Evolutionary conservation across 495 filamentous ascomycete species (phyloP).

Genomic region (Cetradonia linearis): DNA sequence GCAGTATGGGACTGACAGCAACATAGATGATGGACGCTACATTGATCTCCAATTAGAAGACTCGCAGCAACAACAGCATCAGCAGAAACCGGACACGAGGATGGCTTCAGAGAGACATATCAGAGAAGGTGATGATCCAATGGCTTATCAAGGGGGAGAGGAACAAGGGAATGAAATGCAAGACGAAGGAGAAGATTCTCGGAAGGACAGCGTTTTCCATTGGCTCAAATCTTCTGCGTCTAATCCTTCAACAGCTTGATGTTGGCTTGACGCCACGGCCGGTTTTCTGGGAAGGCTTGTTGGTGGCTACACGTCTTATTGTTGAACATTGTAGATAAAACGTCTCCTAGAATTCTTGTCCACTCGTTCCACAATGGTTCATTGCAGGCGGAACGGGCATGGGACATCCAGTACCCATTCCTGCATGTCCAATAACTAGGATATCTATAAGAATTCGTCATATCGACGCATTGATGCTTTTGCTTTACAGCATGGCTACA

Average conservation of each 20-base stretch:
- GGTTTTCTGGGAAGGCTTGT: neutral
- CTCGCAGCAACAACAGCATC: slow-evolving; percentile 7
- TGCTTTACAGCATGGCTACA: neutral
- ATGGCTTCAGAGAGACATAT: slow-evolving; percentile 24
- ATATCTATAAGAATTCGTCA: neutral
- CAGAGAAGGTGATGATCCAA: slow-evolving; percentile 21
- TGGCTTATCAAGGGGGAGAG: slow-evolving; percentile 16
- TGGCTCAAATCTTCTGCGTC: neutral
- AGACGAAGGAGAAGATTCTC: neutral
- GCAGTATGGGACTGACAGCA: slow-evolving; percentile 4
- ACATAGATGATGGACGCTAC: slow-evolving; percentile 6
- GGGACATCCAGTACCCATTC: neutral
- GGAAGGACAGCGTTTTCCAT: neutral
- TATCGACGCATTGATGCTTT: neutral
- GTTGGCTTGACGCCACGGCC: neutral
- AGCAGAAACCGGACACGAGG: slow-evolving; percentile 13
- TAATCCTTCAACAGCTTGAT: neutral
- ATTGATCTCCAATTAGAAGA: slow-evolving; percentile 12
- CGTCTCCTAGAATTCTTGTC: neutral
- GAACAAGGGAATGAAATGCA: neutral
- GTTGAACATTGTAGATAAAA: neutral
- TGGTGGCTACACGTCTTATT: neutral
- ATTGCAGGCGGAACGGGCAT: neutral
- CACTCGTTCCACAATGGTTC: too few relatives aligned
- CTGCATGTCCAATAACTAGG: neutral